Percentiles rank a stretch among this genome's conserved stretches.
Evolutionary conservation across 2,329 filamentous ascomycete genomes (phyloP).

Genomic region (Aspergillus caelatus): DNA sequence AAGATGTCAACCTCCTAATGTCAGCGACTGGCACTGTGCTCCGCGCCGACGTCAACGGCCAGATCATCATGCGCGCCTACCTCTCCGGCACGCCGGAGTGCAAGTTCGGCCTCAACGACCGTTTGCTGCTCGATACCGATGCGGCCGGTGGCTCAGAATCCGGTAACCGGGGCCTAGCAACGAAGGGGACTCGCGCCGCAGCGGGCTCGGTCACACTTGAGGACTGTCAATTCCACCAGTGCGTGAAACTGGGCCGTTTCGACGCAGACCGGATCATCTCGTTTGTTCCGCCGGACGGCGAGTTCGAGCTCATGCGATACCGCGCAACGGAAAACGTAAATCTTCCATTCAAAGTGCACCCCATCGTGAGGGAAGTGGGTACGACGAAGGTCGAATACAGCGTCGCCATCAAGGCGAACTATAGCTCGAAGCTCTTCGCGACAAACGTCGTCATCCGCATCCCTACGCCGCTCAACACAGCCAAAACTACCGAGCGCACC

Average conservation of each 20-base stretch:
- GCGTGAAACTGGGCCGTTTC: constrained; percentile 95
- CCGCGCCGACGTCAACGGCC: constrained; percentile 92
- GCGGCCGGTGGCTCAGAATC: constrained; percentile 71
- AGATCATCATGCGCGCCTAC: constrained; percentile 98
- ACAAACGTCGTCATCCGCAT: constrained; percentile 95
- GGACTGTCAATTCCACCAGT: constrained; percentile 98
- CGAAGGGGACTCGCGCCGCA: constrained; percentile 91
- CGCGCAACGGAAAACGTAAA: constrained; percentile 98
- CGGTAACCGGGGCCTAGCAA: constrained; percentile 51
- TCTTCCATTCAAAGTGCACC: constrained; percentile 96
- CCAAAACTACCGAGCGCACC: constrained; percentile 87
- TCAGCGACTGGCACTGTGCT: constrained; percentile 95
- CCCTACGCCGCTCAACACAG: constrained; percentile 94
- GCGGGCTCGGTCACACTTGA: constrained; percentile 94
- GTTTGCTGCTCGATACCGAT: constrained; percentile 83
- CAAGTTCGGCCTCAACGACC: constrained; percentile 97
- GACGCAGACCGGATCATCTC: constrained; percentile 96
- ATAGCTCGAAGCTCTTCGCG: constrained; percentile 92
- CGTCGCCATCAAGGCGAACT: constrained; percentile 96
- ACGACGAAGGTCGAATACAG: constrained; percentile 98
- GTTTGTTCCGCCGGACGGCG: constrained; percentile 94
- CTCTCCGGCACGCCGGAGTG: constrained; percentile 95
- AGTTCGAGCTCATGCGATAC: constrained; percentile 99
- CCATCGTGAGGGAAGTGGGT: constrained; percentile 95
- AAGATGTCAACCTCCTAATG: constrained; percentile 98